Conservation (phyloP, 2,329 filamentous ascomycete genomes). For the Dryadomyces sulphureus region DNA sequence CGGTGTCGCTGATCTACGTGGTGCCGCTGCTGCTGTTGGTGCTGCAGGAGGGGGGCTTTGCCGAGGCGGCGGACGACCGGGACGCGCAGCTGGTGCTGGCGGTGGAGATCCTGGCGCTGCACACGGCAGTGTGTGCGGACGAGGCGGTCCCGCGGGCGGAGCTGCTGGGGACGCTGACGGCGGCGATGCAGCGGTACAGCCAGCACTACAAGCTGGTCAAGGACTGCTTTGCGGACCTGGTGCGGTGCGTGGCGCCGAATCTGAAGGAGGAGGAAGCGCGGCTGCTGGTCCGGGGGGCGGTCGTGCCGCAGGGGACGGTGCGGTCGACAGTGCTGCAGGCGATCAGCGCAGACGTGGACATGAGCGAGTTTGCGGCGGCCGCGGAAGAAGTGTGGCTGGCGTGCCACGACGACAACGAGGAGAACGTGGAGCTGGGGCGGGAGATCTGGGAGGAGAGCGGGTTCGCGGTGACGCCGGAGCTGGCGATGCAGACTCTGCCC, state of each 20-base stretch:
- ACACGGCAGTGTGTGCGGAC: slow-evolving; percentile 67
- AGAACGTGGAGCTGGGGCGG: slow-evolving; percentile 68
- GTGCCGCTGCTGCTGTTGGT: slow-evolving; percentile 70
- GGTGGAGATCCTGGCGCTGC: slow-evolving; percentile 77
- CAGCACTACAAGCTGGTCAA: slow-evolving; percentile 94
- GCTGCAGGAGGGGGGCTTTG: slow-evolving; percentile 65
- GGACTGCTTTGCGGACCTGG: slow-evolving; percentile 78
- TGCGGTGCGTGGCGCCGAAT: slow-evolving; percentile 70
- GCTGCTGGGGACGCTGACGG: slow-evolving; percentile 56
- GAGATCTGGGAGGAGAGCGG: slow-evolving; percentile 95
- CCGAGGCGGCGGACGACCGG: slow-evolving; percentile 56
- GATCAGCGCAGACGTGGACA: slow-evolving; percentile 80
- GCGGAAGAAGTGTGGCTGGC: slow-evolving; percentile 89
- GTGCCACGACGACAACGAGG: slow-evolving; percentile 77
- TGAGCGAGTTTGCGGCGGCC: slow-evolving; percentile 73
- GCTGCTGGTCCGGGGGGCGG: slow-evolving; percentile 62
- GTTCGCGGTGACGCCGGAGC: slow-evolving; percentile 51
- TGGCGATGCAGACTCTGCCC: slow-evolving; percentile 53
- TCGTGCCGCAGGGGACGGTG: slow-evolving; percentile 66
- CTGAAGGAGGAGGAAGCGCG: slow-evolving; percentile 58
- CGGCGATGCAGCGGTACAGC: slow-evolving; percentile 73
- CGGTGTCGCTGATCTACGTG: slow-evolving; percentile 74
- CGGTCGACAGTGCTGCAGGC: slow-evolving; percentile 76
- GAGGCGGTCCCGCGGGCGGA: slow-evolving; percentile 61
- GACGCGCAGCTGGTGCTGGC: slow-evolving; percentile 85